Conservation (phyloP, 306 rosid genomes). For the Dalbergia oliveri region DNA sequence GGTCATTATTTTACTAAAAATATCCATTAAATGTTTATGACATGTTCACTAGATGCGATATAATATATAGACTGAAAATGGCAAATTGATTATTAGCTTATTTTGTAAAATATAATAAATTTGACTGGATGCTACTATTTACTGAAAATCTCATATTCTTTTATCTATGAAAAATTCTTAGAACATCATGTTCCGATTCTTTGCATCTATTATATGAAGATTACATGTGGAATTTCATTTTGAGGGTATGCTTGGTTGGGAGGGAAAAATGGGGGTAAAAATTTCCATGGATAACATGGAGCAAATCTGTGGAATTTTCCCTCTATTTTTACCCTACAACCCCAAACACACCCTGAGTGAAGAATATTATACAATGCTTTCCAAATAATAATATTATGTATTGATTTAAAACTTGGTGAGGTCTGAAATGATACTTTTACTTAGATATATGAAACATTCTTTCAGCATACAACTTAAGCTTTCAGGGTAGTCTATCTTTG, state of each 20-base stretch:
- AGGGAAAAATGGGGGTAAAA: no score
- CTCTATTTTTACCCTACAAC: no score
- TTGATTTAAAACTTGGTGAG: constrained; percentile 14
- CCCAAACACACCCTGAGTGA: no score
- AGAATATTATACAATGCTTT: not conserved
- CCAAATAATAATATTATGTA: not conserved
- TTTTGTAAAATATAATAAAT: constrained; percentile 15
- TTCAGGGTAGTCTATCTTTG: not conserved
- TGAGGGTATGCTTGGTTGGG: not conserved
- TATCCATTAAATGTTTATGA: not conserved
- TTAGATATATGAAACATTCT: not conserved
- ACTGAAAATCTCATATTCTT: not conserved
- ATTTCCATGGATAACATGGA: no score
- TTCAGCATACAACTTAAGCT: not conserved
- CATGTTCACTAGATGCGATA: constrained; percentile 1
- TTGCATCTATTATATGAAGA: constrained; percentile 5
- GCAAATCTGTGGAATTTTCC: no score
- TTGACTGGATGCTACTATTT: constrained; percentile 6
- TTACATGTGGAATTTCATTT: constrained; percentile 18
- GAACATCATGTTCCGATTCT: constrained; percentile 8
- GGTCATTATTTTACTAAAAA: constrained; percentile 12
- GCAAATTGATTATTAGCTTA: constrained; percentile 2
- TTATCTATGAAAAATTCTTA: not conserved
- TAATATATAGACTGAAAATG: not conserved
- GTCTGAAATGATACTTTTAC: constrained; percentile 14